phyloP scores from a whole-genome alignment of 2,329 filamentous ascomycete species.

The Ascochyta viciae-villosae region DNA sequence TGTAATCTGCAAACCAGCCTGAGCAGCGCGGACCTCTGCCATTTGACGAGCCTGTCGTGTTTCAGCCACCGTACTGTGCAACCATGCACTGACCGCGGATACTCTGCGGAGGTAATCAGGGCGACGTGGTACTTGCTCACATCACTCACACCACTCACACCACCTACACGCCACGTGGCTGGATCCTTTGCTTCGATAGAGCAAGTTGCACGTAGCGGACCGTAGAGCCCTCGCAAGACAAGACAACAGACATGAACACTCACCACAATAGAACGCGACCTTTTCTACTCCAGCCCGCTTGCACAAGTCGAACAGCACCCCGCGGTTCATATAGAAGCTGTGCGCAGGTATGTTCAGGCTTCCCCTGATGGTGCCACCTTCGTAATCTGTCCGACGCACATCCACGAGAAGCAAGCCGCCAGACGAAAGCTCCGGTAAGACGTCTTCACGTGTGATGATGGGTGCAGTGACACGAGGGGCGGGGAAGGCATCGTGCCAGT shows the following conservation, averaged over 20 bases:
- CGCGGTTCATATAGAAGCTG: constrained; percentile 55
- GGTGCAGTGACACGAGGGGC: constrained; percentile 48
- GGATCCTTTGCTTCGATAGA: neutral
- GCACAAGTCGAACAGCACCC: constrained; percentile 53
- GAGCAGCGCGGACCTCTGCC: constrained; percentile 47
- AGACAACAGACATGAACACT: constrained; percentile 3
- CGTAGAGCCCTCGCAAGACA: neutral
- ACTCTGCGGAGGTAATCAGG: neutral
- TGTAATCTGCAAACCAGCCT: constrained; percentile 48
- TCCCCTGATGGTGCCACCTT: constrained; percentile 54
- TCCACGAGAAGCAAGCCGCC: constrained; percentile 53
- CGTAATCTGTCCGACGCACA: constrained; percentile 57
- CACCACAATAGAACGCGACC: constrained; percentile 57
- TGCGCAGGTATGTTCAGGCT: constrained; percentile 58
- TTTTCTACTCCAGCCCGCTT: constrained; percentile 54
- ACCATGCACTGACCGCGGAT: neutral
- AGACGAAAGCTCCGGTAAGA: constrained; percentile 45
- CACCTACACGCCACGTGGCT: constrained; percentile 1
- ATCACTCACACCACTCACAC: constrained; percentile 18
- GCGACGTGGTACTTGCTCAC: constrained; percentile 22
- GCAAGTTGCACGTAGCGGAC: neutral
- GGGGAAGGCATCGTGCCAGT: constrained; percentile 54
- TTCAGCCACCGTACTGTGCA: constrained; percentile 19
- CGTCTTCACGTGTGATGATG: constrained; percentile 48
- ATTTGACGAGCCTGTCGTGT: constrained; percentile 38